Conservation (phyloP, 768 basidiomycete genomes). For the Lepiota subincarnata region DNA sequence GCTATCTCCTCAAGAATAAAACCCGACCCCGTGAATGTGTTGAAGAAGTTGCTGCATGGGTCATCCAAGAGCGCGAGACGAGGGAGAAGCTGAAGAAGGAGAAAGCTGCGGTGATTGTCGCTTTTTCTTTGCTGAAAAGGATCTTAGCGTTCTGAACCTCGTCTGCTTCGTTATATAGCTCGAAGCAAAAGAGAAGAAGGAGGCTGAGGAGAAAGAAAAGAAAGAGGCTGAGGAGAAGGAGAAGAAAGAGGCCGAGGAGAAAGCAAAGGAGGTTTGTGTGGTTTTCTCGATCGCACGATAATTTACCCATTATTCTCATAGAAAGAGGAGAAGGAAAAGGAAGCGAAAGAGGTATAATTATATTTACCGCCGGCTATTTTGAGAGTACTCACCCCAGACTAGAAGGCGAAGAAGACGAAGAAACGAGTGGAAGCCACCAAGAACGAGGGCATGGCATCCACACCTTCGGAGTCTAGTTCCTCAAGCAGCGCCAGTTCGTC, state of each 20-base stretch:
- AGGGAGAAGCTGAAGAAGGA: constrained; percentile 84
- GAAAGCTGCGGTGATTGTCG: constrained; percentile 47
- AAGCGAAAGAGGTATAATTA: constrained; percentile 49
- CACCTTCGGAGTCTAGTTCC: constrained; percentile 22
- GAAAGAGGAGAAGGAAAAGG: constrained; percentile 41
- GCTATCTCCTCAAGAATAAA: constrained; percentile 86
- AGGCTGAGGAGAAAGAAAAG: constrained; percentile 61
- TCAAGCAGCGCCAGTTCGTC: constrained; percentile 41
- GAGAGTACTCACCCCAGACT: constrained; percentile 32
- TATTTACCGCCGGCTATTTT: constrained; percentile 2
- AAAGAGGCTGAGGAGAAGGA: constrained; percentile 40
- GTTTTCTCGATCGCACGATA: constrained; percentile 9
- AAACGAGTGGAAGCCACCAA: constrained; percentile 43
- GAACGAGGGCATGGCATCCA: constrained; percentile 33
- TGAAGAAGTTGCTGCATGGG: constrained; percentile 74
- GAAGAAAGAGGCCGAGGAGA: constrained; percentile 70
- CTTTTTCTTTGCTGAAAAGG: not conserved
- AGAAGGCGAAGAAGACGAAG: constrained; percentile 37
- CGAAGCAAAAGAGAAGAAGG: constrained; percentile 78
- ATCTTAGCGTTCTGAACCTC: constrained; percentile 14
- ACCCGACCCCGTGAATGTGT: constrained; percentile 85
- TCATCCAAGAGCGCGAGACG: constrained; percentile 76
- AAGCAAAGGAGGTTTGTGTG: constrained; percentile 29
- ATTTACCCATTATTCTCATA: not conserved
- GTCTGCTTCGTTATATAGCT: constrained; percentile 40